phyloP scores from a whole-genome alignment of 2,329 filamentous ascomycete species.

The Zelopaecilomyces penicillatus region DNA sequence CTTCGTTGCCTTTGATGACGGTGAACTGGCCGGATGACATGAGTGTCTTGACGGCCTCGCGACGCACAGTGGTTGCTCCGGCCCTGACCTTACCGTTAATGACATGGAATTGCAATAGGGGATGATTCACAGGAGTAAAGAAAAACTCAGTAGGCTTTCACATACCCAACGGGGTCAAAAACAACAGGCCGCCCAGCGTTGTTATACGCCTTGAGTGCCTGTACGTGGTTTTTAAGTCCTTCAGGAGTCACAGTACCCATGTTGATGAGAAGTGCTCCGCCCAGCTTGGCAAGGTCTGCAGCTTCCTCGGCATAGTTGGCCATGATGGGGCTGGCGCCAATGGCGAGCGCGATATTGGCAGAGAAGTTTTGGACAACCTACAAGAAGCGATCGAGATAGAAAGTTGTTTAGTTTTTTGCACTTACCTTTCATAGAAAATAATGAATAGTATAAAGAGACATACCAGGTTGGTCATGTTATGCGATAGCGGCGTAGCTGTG shows the following conservation, averaged over 20 bases:
- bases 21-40: constrained; percentile 69
- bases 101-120: neutral
- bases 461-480: constrained; percentile 94
- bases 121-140: neutral
- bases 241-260: constrained; percentile 87
- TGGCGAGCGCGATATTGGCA: constrained; percentile 76
- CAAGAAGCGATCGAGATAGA: neutral
- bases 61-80: constrained; percentile 69
- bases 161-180: constrained; percentile 78
- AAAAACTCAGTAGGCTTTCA: constrained; percentile 5
- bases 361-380: constrained; percentile 85
- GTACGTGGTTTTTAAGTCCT: constrained; percentile 60
- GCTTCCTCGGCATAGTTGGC: constrained; percentile 80
- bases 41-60: constrained; percentile 61
- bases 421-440: neutral
- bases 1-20: constrained; percentile 90
- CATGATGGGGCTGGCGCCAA: constrained; percentile 92
- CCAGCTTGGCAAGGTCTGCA: constrained; percentile 65
- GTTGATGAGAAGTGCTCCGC: constrained; percentile 78
- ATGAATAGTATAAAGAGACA: constrained; percentile 1
- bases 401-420: neutral
- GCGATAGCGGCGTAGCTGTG: constrained; percentile 61
- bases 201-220: constrained; percentile 78
- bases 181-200: constrained; percentile 64
- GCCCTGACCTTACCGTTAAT: constrained; percentile 36